Evolutionary conservation across 495 filamentous ascomycete species (phyloP), one percentile per base, ranked within the genome.

Genomic region (Aspergillus bertholletiae): DNA sequence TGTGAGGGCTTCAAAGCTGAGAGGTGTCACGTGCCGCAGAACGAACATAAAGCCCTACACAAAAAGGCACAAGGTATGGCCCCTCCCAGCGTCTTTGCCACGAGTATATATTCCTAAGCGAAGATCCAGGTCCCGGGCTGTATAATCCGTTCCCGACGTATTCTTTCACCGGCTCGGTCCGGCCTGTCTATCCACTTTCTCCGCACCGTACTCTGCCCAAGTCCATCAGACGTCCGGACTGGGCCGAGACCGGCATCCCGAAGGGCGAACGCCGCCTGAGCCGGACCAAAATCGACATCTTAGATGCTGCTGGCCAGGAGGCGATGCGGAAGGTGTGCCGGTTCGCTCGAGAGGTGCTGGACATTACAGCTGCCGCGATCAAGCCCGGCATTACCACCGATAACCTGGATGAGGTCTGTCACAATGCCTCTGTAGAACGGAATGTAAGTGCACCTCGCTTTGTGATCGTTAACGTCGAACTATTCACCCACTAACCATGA

Each of bases 61-160:
- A 40, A 40, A 18, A 18, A 13, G 37, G 13, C 13, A 6, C 5
- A 9, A 18, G 5, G 13, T n/a, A 40, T 17, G 13, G 2, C 37
- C n/a, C 37, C n/a, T 7, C n/a, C n/a, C 8, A n/a, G 37, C 18
- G 18, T 11, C 15, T 13, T 17, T 84, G 55, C 69, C 79, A 59
- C 81, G 79, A 40, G 82, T 78, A 60, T 75, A 75, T 59, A 75
- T 84, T 60, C 85, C 85, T 87, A 71, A 84, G 78, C 74, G 74
- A n/a, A 57, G 80, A 86, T 76, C 78, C 84, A 93, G 88, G 76
- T 61, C 85, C 80, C 60, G 88, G 40, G 28, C 72, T 79, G 53
- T 88, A 77, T 72, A 88, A 96, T 64, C 90, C 90, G 0, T 96
- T 89, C 69, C 90, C 90, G 18, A 77, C 77, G 39, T 95, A 85